Conservation (phyloP, 257 asterid species). For the Scutellaria galericulata region DNA sequence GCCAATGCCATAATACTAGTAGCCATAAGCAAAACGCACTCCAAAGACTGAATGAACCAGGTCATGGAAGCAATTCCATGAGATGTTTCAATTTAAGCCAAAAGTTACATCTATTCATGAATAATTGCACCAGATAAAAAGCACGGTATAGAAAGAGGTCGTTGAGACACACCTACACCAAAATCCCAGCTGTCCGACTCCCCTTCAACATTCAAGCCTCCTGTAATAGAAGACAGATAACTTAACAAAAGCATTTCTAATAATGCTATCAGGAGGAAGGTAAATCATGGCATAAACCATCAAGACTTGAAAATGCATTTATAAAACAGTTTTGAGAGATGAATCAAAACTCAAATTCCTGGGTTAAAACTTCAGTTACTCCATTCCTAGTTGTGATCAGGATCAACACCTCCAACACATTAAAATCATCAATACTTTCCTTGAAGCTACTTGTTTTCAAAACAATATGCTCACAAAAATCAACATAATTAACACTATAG, state of each 20-base stretch:
- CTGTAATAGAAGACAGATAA: conserved; percentile 48
- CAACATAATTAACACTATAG: neutral
- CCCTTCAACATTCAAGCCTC: conserved; percentile 95
- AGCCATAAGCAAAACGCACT: neutral
- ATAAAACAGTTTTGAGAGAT: neutral
- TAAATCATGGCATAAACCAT: neutral
- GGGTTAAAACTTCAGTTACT: neutral
- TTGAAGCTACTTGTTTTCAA: neutral
- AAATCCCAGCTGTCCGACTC: conserved; percentile 99
- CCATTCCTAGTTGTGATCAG: neutral
- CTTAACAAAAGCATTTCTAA: neutral
- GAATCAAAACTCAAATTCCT: conserved; percentile 10
- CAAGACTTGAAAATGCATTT: neutral
- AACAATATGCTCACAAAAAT: neutral
- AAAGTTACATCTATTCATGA: conserved; percentile 10
- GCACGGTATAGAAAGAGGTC: neutral
- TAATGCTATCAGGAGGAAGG: conserved; percentile 7
- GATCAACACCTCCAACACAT: neutral
- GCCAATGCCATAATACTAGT: neutral
- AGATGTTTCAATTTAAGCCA: neutral
- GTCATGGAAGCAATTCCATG: neutral
- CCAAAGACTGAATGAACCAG: neutral
- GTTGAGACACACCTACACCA: conserved; percentile 73
- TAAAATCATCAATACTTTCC: neutral
- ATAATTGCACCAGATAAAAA: conserved; percentile 7